phyloP scores from a whole-genome alignment of 164 flowering plant genomes.

The Berberis vulgaris region DNA sequence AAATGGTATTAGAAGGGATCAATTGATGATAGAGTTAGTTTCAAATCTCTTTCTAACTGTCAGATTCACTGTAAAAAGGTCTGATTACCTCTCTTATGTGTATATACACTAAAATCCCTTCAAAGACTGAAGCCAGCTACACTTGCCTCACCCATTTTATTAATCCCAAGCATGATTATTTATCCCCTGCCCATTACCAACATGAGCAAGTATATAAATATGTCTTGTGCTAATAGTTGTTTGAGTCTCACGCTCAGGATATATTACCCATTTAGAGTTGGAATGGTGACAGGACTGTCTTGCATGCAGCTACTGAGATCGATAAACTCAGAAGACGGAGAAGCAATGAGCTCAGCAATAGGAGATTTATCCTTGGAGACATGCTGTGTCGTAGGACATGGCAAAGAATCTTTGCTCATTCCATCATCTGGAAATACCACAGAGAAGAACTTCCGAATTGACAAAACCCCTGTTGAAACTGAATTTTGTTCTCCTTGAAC shows the following conservation, averaged over 20 bases:
- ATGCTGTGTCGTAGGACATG: constrained; percentile 13
- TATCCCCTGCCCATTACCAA: too few relatives aligned
- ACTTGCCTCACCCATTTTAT: too few relatives aligned
- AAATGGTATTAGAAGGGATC: too few relatives aligned
- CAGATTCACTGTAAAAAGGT: too few relatives aligned
- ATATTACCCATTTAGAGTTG: constrained; percentile 87
- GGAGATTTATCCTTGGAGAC: background rate
- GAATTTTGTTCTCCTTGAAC: constrained; percentile 24
- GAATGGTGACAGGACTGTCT: constrained; percentile 58
- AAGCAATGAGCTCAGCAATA: constrained; percentile 14
- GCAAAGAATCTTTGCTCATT: constrained; percentile 11
- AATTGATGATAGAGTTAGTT: too few relatives aligned
- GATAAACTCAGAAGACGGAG: constrained; percentile 39
- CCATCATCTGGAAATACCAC: constrained; percentile 31
- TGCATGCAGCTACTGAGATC: constrained; percentile 70
- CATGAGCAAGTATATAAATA: too few relatives aligned
- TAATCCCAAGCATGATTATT: too few relatives aligned
- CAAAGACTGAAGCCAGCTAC: too few relatives aligned
- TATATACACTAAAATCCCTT: too few relatives aligned
- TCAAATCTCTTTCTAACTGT: too few relatives aligned
- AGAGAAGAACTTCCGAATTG: constrained; percentile 50
- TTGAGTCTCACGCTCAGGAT: constrained; percentile 1
- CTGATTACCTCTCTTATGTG: too few relatives aligned
- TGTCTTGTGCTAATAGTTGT: background rate
- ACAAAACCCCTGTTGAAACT: constrained; percentile 36